Base-by-base conservation (phyloP, 2,329 filamentous ascomycete genomes). In the Corynespora cassiicola region DNA sequence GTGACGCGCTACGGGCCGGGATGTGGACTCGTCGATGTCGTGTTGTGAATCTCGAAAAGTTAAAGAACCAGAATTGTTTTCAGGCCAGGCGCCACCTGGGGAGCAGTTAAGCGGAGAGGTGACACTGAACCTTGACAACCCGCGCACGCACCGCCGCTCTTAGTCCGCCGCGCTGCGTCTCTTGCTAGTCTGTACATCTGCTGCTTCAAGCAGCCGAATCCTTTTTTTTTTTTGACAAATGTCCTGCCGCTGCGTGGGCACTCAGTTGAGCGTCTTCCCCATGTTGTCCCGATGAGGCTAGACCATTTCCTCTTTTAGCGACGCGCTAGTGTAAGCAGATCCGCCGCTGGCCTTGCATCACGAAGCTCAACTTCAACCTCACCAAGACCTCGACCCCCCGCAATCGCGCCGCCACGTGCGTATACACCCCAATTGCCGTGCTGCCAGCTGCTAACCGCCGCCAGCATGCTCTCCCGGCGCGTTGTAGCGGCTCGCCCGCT, bases 381-480 rank as follows among this genome's bases (percentile, higher is more conserved):
- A 36, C 26, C 23, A 41, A 35, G 36, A 39, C 50, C 39, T 38
- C 45, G 36, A 37, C 48, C 42, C 46, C 50, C 56, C 47, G 37
- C 48, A 48, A 49, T 31, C 38, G 47, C 49, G 52, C 56, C 58
- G 34, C 56, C 52, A 63, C 56, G 59, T 61, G 63, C 31, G 51
- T 16, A 17, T n/a, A 30, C 47, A 9, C 30, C 37, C 30, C 51
- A 50, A 54, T 50, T 35, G 30, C 33, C 22, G 19, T n/a, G n/a
- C 37, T 14, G 8, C 5, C 8, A 38, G 75, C 77, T 73, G 76
- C 30, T 70, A 71, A 74, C 25, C 37, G 12, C 31, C 10, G 14
- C 15, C 37, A 67, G 58, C 43, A 74, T 74, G 71, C 63, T 74
- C 36, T 70, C 70, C 47, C 58, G 71, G 56, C 66, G 68, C 62